These are phyloP conservation scores for Phytophthora pistaciae DNA, from an alignment of 352 stramenopile species.

Conservation along the genomic window DNA sequence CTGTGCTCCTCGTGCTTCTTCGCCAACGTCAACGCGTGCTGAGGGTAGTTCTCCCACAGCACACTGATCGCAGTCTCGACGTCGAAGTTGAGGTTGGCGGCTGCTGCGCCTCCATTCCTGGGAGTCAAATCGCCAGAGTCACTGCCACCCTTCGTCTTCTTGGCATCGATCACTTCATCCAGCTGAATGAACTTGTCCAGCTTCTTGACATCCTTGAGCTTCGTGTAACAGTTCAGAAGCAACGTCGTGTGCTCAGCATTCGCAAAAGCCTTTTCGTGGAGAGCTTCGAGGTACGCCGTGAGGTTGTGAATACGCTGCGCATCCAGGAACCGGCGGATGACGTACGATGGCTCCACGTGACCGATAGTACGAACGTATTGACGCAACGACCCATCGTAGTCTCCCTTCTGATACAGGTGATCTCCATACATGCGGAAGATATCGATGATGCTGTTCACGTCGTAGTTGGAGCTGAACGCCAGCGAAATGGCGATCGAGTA, in stretches of 20 bases:
- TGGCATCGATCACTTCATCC: slow-evolving; percentile 72
- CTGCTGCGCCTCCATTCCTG: slow-evolving; percentile 26
- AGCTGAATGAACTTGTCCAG: slow-evolving; percentile 93
- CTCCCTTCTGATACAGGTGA: slow-evolving; percentile 98
- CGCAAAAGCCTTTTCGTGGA: slow-evolving; percentile 93
- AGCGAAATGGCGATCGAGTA: slow-evolving; percentile 98
- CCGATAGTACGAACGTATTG: slow-evolving; percentile 98
- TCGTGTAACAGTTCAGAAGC: slow-evolving; percentile 96
- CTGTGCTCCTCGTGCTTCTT: slow-evolving; percentile 92
- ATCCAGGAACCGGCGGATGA: slow-evolving; percentile 98
- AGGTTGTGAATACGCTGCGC: slow-evolving; percentile 97
- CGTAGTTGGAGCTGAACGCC: slow-evolving; percentile 95
- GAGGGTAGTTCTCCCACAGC: slow-evolving; percentile 93
- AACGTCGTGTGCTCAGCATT: slow-evolving; percentile 95
- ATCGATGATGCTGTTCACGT: slow-evolving; percentile 96
- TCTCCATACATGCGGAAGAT: slow-evolving; percentile 98
- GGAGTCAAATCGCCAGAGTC: slow-evolving; percentile 32
- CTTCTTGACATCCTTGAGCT: slow-evolving; percentile 95
- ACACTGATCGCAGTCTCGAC: slow-evolving; percentile 94
- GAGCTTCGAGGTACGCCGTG: slow-evolving; percentile 96
- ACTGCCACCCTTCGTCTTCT: slow-evolving; percentile 45
- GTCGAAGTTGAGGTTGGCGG: slow-evolving; percentile 86
- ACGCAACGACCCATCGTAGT: slow-evolving; percentile 96
- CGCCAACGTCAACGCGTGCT: slow-evolving; percentile 90
- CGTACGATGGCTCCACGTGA: slow-evolving; percentile 97